Evolutionary conservation across 139 green algal species (phyloP).

Genomic region (Diplosphaera chodatii): DNA sequence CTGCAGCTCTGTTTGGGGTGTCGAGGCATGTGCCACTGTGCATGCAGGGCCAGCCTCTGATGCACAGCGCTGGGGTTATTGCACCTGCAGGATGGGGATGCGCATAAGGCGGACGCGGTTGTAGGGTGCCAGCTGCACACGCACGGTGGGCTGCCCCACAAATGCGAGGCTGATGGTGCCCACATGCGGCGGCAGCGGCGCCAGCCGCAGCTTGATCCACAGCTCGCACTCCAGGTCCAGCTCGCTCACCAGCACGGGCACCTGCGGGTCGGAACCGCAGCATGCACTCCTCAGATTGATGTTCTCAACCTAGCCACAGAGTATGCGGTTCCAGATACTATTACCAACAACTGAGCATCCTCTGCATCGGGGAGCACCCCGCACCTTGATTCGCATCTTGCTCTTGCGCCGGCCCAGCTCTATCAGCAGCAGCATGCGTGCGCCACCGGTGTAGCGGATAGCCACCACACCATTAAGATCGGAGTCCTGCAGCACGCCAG

Average conservation of each 20-base stretch:
- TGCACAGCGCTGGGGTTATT: no score
- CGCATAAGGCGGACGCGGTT: constrained; percentile 88
- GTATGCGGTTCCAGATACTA: no score
- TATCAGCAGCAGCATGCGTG: constrained; percentile 84
- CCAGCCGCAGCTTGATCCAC: constrained; percentile 92
- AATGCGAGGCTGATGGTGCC: constrained; percentile 87
- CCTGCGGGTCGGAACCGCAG: no score
- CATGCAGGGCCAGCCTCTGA: no score
- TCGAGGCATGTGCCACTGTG: no score
- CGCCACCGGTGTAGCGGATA: constrained; percentile 87
- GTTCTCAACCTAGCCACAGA: no score
- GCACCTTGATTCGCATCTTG: constrained; percentile 41
- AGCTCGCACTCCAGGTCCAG: constrained; percentile 89
- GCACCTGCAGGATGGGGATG: constrained; percentile 78
- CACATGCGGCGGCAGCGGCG: constrained; percentile 86
- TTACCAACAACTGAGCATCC: no score
- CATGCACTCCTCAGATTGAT: no score
- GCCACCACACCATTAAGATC: constrained; percentile 82
- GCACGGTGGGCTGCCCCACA: constrained; percentile 80
- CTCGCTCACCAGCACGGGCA: constrained; percentile 86
- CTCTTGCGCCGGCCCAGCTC: constrained; percentile 57
- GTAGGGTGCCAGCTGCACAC: constrained; percentile 91
- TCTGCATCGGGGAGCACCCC: no score
- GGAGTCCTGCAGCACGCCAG: constrained; percentile 43
- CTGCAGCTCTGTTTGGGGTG: no score